Percentiles rank a stretch among this genome's conserved stretches.
phyloP scores from a whole-genome alignment of 2,329 filamentous ascomycete genomes.

The Talaromyces sp. region DNA sequence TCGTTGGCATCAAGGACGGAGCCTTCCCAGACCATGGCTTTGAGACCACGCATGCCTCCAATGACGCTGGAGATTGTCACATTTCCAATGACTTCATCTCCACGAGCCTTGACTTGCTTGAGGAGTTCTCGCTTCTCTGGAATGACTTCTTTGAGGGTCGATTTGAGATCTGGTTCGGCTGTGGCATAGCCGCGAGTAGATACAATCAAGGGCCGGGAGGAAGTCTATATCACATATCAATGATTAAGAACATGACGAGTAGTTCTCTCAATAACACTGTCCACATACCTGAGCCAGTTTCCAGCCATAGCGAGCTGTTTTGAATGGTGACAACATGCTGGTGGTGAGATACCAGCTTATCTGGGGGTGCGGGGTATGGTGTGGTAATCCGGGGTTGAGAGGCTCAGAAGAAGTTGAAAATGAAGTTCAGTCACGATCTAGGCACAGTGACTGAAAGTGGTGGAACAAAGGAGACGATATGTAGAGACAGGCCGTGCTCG shows the following conservation, averaged over 20 bases:
- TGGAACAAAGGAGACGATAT: background rate
- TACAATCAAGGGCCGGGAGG: slow-evolving; percentile 21
- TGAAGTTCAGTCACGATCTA: background rate
- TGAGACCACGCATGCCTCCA: slow-evolving; percentile 95
- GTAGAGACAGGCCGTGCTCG: background rate
- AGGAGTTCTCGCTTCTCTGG: slow-evolving; percentile 90
- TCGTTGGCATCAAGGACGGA: slow-evolving; percentile 95
- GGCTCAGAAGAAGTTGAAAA: background rate
- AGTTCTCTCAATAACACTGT: no score
- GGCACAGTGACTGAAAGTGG: background rate
- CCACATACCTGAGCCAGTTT: slow-evolving; percentile 35
- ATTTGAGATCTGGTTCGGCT: slow-evolving; percentile 84
- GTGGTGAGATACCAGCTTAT: slow-evolving; percentile 13
- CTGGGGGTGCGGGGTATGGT: slow-evolving; percentile 13
- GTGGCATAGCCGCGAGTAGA: slow-evolving; percentile 49
- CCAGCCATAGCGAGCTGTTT: slow-evolving; percentile 38
- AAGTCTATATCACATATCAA: slow-evolving; percentile 7
- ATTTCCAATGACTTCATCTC: slow-evolving; percentile 79
- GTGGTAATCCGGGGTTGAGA: slow-evolving; percentile 8
- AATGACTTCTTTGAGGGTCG: slow-evolving; percentile 76
- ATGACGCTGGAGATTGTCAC: slow-evolving; percentile 92
- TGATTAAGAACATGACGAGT: background rate
- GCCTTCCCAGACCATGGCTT: slow-evolving; percentile 98
- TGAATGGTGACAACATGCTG: slow-evolving; percentile 34
- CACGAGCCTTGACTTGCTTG: slow-evolving; percentile 86